Percentiles rank a stretch among this genome's conserved stretches.
These are phyloP conservation scores for Tetrahymena thermophila DNA, from an alignment of 73 alveolate genomes.

Conservation along the genomic window DNA sequence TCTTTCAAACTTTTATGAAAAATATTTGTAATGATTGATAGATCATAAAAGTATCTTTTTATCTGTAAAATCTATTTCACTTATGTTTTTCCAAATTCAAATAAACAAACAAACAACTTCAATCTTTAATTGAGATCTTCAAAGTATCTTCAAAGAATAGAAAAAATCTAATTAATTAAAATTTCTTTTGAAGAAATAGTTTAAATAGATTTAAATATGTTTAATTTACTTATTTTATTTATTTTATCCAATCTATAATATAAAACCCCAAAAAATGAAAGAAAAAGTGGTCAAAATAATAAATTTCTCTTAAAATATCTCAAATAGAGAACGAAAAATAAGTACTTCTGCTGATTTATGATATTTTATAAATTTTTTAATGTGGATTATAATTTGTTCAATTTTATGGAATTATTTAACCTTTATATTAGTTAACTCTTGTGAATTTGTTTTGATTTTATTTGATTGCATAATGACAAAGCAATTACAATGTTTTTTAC, in stretches of 20 bases:
- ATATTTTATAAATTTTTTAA: too few relatives aligned
- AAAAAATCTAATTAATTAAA: too few relatives aligned
- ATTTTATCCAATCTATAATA: too few relatives aligned
- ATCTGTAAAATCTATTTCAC: too few relatives aligned
- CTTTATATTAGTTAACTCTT: too few relatives aligned
- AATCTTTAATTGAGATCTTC: background rate
- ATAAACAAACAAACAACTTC: background rate
- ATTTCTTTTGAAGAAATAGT: background rate
- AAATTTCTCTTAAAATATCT: background rate
- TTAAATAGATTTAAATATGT: background rate
- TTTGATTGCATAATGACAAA: background rate
- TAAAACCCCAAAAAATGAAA: background rate
- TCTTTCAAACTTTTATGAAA: too few relatives aligned
- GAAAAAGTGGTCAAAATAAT: too few relatives aligned
- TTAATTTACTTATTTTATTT: too few relatives aligned
- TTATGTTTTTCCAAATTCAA: too few relatives aligned
- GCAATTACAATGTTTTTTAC: background rate
- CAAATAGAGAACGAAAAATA: background rate
- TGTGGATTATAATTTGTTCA: too few relatives aligned
- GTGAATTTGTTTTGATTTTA: background rate
- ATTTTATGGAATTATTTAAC: background rate
- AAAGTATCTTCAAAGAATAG: background rate
- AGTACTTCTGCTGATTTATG: background rate
- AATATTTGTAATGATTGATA: too few relatives aligned
- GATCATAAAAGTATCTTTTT: background rate